Evolutionary conservation across 2,329 filamentous ascomycete genomes (phyloP).

Genomic region (Rhynchosporium agropyri): DNA sequence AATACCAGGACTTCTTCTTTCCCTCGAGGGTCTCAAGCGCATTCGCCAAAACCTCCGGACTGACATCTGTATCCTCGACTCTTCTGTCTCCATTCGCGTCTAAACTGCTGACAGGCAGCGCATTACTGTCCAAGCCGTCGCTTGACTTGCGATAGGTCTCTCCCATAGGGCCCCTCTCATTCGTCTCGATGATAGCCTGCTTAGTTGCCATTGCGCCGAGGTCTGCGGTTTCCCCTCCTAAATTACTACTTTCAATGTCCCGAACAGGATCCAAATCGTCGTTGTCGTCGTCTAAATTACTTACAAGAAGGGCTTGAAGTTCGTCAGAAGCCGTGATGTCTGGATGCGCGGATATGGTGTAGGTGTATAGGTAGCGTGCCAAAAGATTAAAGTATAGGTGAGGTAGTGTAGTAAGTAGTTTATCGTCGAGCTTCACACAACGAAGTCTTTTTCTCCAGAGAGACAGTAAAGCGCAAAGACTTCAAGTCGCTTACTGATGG

Average conservation of each 20-base stretch:
- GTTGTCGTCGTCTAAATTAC: slow-evolving; percentile 35
- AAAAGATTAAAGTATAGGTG: slow-evolving; percentile 13
- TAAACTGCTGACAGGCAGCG: slow-evolving; percentile 25
- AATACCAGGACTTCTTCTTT: slow-evolving; percentile 60
- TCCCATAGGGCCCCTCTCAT: slow-evolving; percentile 23
- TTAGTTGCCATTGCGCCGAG: slow-evolving; percentile 27
- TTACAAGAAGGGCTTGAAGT: slow-evolving; percentile 37
- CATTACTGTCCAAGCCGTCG: slow-evolving; percentile 32
- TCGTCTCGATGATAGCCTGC: slow-evolving; percentile 30
- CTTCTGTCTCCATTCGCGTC: slow-evolving; percentile 22
- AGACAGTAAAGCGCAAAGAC: slow-evolving; percentile 43
- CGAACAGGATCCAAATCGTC: slow-evolving; percentile 22
- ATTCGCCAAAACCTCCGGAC: slow-evolving; percentile 36
- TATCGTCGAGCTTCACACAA: slow-evolving; percentile 12
- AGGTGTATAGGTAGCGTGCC: slow-evolving; percentile 8
- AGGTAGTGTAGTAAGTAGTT: slow-evolving; percentile 19
- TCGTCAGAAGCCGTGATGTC: slow-evolving; percentile 32
- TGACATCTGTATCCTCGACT: slow-evolving; percentile 25
- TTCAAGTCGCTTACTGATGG: slow-evolving; percentile 42
- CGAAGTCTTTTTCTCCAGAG: slow-evolving; percentile 40
- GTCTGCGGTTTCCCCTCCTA: slow-evolving; percentile 12
- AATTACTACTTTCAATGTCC: slow-evolving; percentile 1
- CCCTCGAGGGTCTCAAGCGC: slow-evolving; percentile 60
- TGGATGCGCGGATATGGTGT: slow-evolving; percentile 8
- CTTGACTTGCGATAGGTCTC: slow-evolving; percentile 32